A percentile compares a stretch with the other conserved stretches of the same genome.
These are phyloP conservation scores for Silene noctiflora DNA, from an alignment of 179 eudicot species.

Conservation along the genomic window DNA sequence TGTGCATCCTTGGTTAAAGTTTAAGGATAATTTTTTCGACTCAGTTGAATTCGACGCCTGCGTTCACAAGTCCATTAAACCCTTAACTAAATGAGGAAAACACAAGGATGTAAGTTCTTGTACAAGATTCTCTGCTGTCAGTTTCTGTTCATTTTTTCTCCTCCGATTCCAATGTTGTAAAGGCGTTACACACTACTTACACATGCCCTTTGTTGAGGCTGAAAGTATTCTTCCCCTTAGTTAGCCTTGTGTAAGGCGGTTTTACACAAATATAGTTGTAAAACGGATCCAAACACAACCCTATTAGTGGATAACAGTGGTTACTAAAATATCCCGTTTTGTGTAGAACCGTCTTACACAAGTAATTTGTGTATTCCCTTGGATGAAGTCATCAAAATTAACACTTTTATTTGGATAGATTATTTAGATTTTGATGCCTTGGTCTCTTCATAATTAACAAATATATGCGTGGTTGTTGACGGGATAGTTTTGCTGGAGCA, in stretches of 20 bases:
- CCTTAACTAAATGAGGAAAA: neutral
- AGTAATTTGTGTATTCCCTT: neutral
- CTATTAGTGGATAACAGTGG: too few species aligned
- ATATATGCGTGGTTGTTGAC: too few species aligned
- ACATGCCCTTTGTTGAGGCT: neutral
- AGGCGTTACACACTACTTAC: neutral
- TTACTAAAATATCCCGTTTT: too few species aligned
- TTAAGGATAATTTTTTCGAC: neutral
- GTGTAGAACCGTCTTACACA: too few species aligned
- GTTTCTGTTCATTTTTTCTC: neutral
- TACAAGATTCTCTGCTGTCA: neutral
- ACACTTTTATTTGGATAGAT: too few species aligned
- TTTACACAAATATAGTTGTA: too few species aligned
- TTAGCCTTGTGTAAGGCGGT: too few species aligned
- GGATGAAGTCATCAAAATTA: neutral
- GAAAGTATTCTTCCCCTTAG: neutral
- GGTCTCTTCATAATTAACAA: too few species aligned
- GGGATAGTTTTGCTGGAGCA: too few species aligned
- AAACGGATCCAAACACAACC: too few species aligned
- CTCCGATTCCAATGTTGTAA: neutral
- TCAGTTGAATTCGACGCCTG: neutral
- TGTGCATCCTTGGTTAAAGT: neutral
- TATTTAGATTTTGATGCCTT: too few species aligned
- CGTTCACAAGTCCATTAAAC: neutral
- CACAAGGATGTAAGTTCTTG: neutral